Evolutionary conservation across 352 stramenopile species (phyloP), one percentile per base, ranked within the genome.

Genomic region (Phytophthora aleatoria): DNA sequence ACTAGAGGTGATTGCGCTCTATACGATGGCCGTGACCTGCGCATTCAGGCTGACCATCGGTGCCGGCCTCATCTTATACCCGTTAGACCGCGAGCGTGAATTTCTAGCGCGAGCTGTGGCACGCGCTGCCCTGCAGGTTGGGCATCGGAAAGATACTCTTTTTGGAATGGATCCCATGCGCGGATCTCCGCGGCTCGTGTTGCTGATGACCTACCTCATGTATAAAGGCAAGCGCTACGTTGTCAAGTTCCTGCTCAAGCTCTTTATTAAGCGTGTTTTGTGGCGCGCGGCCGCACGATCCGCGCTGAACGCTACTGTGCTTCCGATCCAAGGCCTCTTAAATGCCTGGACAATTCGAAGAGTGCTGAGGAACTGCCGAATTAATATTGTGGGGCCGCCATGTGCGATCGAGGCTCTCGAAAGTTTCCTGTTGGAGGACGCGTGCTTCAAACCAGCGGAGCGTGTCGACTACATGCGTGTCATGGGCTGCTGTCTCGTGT

Each of bases 151-250:
- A 48, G 75, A 81, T 43, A 48, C 53, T 31, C 10, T 87, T 5
- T 87, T 87, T 43, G 78, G 75, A 4, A 85, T 87, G 45, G 71
- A 87, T 44, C 75, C 75, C 12, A 81, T 87, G 75, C 64, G 67
- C 5, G 71, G 64, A 28, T 87, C 78, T 13, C 78, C 75, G 3
- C 76, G 61, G 4, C 4, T 85, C 10, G 66, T 77, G 5, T 45
- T 81, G n/a, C 24, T 72, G 10, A 58, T 73, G 50, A 77, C 67
- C 7, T 81, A 74, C 35, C 8, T 87, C 16, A 54, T 87, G 44
- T 84, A 79, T 63, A 83, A 79, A 57, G 74, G 67, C 45, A 87
- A 87, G 57, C 75, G 78, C 16, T 83, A 81, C 57, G 51, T 76
- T 45, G 60, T 87, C 39, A 83, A 85, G 43, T 81, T 87, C 36